phyloP scores from a whole-genome alignment of 345 rosid genomes.

The Alliaria petiolata region DNA sequence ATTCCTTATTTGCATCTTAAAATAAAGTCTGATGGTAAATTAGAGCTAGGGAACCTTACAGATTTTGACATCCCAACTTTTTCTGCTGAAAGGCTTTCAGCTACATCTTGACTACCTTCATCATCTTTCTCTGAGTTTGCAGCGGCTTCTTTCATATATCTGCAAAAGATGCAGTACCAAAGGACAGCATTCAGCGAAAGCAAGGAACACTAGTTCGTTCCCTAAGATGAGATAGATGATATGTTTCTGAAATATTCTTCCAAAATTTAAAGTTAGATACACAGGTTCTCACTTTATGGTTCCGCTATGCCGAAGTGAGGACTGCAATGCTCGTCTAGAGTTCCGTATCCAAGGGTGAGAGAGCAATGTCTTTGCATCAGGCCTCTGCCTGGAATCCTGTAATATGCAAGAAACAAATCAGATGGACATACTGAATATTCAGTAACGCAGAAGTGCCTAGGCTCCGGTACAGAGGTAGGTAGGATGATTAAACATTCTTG shows the following conservation, averaged over 20 bases:
- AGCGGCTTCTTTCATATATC: constrained; percentile 49
- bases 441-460: not conserved
- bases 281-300: constrained; percentile 55
- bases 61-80: constrained; percentile 46
- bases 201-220: not conserved
- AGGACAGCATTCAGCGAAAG: constrained; percentile 6
- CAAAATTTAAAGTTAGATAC: not conserved
- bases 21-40: not conserved
- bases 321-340: constrained; percentile 79
- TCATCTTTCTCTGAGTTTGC: constrained; percentile 48
- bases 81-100: constrained; percentile 44
- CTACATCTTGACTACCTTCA: constrained; percentile 49
- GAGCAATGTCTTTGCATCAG: constrained; percentile 98
- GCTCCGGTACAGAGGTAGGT: not conserved
- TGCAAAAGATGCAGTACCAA: constrained; percentile 32
- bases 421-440: not conserved
- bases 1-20: constrained; percentile 8
- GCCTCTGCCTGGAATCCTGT: constrained; percentile 97
- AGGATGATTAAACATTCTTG: not conserved
- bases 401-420: constrained; percentile 21
- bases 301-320: constrained; percentile 83
- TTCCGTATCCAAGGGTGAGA: constrained; percentile 99
- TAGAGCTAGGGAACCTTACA: constrained; percentile 39
- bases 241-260: not conserved
- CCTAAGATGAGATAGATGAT: not conserved